phyloP scores from a whole-genome alignment of 2,329 filamentous ascomycete species.

The Fusarium buharicum region DNA sequence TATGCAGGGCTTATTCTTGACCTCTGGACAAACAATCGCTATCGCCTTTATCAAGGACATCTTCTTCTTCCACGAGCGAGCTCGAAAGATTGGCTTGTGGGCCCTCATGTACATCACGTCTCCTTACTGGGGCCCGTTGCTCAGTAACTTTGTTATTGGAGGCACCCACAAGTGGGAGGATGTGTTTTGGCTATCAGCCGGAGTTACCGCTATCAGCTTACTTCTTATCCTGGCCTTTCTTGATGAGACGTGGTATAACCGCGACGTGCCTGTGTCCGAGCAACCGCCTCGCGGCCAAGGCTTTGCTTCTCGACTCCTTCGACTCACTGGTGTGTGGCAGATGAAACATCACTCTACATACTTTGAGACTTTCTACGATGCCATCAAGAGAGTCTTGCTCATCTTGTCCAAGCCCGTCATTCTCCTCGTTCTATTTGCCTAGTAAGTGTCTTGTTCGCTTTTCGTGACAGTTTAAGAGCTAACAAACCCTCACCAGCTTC shows the following conservation, averaged over 20 bases:
- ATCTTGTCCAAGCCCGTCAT: constrained; percentile 30
- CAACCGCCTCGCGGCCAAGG: constrained; percentile 51
- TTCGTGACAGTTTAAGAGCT: background rate
- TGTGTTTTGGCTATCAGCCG: constrained; percentile 60
- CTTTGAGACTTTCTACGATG: constrained; percentile 16
- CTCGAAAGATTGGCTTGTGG: constrained; percentile 62
- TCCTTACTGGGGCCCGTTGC: constrained; percentile 58
- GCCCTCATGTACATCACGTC: constrained; percentile 54
- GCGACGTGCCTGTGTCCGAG: constrained; percentile 50
- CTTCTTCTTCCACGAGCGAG: constrained; percentile 69
- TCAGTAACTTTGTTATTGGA: constrained; percentile 61
- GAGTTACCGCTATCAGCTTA: constrained; percentile 52
- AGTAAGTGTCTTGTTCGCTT: constrained; percentile 4
- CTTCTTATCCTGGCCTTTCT: constrained; percentile 55
- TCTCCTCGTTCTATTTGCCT: constrained; percentile 19
- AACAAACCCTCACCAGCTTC: constrained; percentile 8
- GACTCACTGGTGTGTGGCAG: constrained; percentile 31
- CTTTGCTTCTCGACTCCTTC: constrained; percentile 39
- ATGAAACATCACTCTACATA: constrained; percentile 28
- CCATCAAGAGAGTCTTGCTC: constrained; percentile 26
- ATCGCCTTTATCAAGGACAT: constrained; percentile 67
- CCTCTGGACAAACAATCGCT: constrained; percentile 56
- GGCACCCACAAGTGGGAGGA: constrained; percentile 56
- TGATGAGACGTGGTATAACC: constrained; percentile 63
- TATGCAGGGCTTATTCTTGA: constrained; percentile 56